Evolutionary conservation across 2,329 filamentous ascomycete genomes (phyloP).

Genomic region (Penicillium sp.): DNA sequence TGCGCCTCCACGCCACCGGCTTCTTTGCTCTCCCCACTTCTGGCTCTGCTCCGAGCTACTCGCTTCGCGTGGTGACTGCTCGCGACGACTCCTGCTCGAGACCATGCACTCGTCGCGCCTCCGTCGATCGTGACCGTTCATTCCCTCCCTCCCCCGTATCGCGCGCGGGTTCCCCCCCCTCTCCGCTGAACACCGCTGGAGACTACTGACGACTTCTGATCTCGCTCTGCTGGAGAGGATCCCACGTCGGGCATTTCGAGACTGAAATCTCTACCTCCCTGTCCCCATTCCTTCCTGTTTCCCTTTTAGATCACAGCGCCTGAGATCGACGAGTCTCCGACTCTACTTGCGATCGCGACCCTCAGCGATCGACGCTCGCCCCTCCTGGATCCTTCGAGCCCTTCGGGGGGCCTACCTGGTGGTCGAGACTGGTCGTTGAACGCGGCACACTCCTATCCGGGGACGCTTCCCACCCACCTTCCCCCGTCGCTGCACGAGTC

Average conservation of each 20-base stretch:
- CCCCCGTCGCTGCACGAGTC: slow-evolving; percentile 37
- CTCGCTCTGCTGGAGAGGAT: too few relatives aligned
- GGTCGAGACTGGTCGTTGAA: slow-evolving; percentile 49
- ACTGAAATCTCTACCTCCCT: not conserved
- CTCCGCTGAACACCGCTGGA: too few relatives aligned
- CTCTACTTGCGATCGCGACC: slow-evolving; percentile 27
- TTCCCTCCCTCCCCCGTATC: not conserved
- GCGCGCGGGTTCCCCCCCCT: not conserved
- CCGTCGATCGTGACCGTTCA: slow-evolving; percentile 19
- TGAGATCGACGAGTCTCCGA: slow-evolving; percentile 14
- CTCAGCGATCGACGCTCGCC: slow-evolving; percentile 40
- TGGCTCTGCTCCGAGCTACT: not conserved
- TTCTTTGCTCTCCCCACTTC: slow-evolving; percentile 6
- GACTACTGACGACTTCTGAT: too few relatives aligned
- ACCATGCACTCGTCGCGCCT: slow-evolving; percentile 21
- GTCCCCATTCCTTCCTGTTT: not conserved
- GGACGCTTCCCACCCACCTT: slow-evolving; percentile 10
- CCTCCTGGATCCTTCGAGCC: slow-evolving; percentile 51
- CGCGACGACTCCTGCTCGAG: too few relatives aligned
- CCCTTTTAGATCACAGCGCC: not conserved
- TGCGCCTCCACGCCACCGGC: slow-evolving; percentile 21
- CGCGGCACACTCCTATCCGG: slow-evolving; percentile 31
- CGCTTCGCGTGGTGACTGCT: not conserved
- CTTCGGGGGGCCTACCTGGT: slow-evolving; percentile 47
- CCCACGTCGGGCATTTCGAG: too few relatives aligned